A percentile compares a stretch with the other conserved stretches of the same genome.
Evolutionary conservation across 148 eudicot species (phyloP).

Genomic region (Rhododendron williamsianum): DNA sequence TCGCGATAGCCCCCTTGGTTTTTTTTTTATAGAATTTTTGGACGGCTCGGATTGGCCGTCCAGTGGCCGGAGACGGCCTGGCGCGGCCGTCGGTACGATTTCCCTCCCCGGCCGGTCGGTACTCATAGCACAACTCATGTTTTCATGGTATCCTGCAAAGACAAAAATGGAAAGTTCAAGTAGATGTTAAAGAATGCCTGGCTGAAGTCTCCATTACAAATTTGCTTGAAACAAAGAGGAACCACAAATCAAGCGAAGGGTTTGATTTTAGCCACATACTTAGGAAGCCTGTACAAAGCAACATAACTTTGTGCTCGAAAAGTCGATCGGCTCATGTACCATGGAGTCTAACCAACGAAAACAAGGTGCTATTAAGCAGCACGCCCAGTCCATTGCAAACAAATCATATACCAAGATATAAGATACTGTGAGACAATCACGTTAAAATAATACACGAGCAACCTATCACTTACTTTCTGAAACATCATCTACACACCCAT

Average conservation of each 20-base stretch:
- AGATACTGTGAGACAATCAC: neutral
- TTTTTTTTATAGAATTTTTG: no score
- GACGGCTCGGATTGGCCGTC: no score
- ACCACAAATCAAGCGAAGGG: neutral
- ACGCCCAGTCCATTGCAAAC: neutral
- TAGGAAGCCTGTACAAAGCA: neutral
- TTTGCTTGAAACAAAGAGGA: no score
- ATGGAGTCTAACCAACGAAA: neutral
- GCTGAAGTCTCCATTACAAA: no score
- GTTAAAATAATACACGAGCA: neutral
- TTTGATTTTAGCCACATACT: neutral
- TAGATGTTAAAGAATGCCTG: no score
- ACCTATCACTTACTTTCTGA: neutral
- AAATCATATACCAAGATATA: neutral
- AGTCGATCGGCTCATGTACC: neutral
- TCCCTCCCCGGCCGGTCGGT: no score
- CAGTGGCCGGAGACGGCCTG: no score
- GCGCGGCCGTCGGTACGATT: no score
- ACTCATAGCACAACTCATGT: no score
- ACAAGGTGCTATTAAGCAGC: neutral
- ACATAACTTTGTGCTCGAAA: neutral
- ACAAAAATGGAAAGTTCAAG: no score
- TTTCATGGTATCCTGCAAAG: no score
- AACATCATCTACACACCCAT: neutral
- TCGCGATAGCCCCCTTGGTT: no score